Evolutionary conservation across 1,284 basidiomycete genomes (phyloP), one percentile per base, ranked within the genome.

Genomic region (Phellinidium pouzarii): DNA sequence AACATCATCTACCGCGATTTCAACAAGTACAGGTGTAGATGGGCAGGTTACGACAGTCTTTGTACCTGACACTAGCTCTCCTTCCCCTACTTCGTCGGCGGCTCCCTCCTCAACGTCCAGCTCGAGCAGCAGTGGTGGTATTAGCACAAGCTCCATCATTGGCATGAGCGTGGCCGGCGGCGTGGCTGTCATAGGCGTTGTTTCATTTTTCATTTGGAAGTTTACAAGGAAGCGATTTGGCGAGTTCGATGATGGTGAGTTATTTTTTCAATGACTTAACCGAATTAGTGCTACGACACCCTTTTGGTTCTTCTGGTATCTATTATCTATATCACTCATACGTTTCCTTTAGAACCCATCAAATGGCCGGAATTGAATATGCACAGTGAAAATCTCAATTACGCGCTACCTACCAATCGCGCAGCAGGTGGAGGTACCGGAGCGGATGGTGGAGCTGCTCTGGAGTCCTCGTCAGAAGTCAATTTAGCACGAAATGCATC

Each of bases 291-390:
- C 6, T 4, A 42, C n/a, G n/a, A 14, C 9, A 34, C 31, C 11
- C 31, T 14, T 34, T 34, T 34, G 3, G 11, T 11, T 34, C 7
- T 34, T 34, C 31, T 34, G 31, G 7, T 2, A 11, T 14, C 31
- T 8, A 3, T 14, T 11, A 5, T 31, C 9, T 34, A 7, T 9
- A 40, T 40, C 7, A 51, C 45, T 58, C 40, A 57, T 25, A 22
- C 19, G 7, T 25, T 36, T 50, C 25, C 40, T n/a, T 43, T 45
- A 48, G 85, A 88, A 66, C 84, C 84, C 25, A 91, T 91, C 68
- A 90, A 90, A 68, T 91, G 87, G 87, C 87, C 87, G 1, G 88
- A 91, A 60, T 74, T 91, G 44, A 87, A 88, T 64, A 66, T 77
- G 1, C 85, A 87, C 61, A 71, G 73, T 51, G 73, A 72, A 51